Evolutionary conservation across 1,284 basidiomycete genomes (phyloP).

Genomic region (Puccinia triticina): DNA sequence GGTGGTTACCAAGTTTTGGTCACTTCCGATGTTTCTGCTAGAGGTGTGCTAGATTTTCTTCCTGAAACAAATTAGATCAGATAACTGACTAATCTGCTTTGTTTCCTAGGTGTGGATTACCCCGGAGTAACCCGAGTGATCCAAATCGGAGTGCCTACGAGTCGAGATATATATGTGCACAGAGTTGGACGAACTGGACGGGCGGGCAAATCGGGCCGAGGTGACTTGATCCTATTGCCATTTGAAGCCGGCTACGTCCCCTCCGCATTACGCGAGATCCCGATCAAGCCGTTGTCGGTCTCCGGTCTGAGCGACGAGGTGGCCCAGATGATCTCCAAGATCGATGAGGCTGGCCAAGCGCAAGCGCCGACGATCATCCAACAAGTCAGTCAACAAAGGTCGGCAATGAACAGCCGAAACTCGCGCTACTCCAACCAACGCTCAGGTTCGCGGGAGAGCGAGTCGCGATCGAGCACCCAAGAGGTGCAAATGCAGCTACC

Average conservation of each 20-base stretch:
- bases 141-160: conserved; percentile 79
- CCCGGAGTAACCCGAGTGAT: conserved; percentile 85
- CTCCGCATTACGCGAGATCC: conserved; percentile 70
- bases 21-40: conserved; percentile 62
- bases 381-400: conserved; percentile 45
- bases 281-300: conserved; percentile 69
- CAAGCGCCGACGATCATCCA: conserved; percentile 45
- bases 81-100: neutral
- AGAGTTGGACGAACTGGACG: conserved; percentile 90
- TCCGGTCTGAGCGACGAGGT: conserved; percentile 67
- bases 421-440: conserved; percentile 15
- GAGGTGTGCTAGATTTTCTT: conserved; percentile 56
- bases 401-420: conserved; percentile 18
- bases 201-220: conserved; percentile 71
- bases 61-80: neutral
- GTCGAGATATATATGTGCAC: conserved; percentile 80
- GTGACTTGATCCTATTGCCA: conserved; percentile 81
- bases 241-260: conserved; percentile 78
- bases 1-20: conserved; percentile 57
- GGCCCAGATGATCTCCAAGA: conserved; percentile 64
- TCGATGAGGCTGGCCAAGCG: conserved; percentile 64
- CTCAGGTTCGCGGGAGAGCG: neutral
- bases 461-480: neutral
- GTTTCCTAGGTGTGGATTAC: conserved; percentile 62
- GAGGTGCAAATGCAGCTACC: conserved; percentile 52